A percentile compares a stretch with the other conserved stretches of the same genome.
phyloP scores from a whole-genome alignment of 345 rosid species.

The Combretum micranthum region DNA sequence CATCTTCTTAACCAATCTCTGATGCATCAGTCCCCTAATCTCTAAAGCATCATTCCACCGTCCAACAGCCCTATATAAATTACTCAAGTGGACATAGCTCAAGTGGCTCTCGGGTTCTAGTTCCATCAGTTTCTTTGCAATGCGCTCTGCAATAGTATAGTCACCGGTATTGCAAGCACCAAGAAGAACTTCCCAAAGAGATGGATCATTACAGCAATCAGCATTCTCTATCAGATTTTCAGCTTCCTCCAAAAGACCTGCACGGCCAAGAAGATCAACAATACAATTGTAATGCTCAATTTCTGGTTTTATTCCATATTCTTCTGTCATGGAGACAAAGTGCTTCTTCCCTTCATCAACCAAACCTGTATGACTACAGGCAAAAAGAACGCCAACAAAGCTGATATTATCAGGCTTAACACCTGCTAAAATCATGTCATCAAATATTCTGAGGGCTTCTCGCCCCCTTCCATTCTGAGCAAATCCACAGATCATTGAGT shows the following conservation, averaged over 20 bases:
- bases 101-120: constrained; percentile 58
- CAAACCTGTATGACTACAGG: constrained; percentile 81
- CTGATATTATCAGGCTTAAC: constrained; percentile 68
- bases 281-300: constrained; percentile 83
- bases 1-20: constrained; percentile 52
- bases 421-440: constrained; percentile 48
- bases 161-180: constrained; percentile 66
- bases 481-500: constrained; percentile 71
- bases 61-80: constrained; percentile 62
- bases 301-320: constrained; percentile 55
- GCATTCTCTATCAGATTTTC: constrained; percentile 57
- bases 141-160: constrained; percentile 56
- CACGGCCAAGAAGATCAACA: constrained; percentile 88
- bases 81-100: constrained; percentile 76
- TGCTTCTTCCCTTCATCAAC: constrained; percentile 52
- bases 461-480: constrained; percentile 83
- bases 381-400: constrained; percentile 76
- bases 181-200: constrained; percentile 85
- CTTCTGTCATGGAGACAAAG: constrained; percentile 44
- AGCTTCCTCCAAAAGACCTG: constrained; percentile 81
- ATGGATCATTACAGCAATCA: constrained; percentile 48
- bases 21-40: constrained; percentile 57
- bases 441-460: constrained; percentile 56
- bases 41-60: constrained; percentile 74
- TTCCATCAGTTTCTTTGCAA: constrained; percentile 68